phyloP scores from a whole-genome alignment of 169 alveolate genomes.

The Cryptosporidium tyzzeri region DNA sequence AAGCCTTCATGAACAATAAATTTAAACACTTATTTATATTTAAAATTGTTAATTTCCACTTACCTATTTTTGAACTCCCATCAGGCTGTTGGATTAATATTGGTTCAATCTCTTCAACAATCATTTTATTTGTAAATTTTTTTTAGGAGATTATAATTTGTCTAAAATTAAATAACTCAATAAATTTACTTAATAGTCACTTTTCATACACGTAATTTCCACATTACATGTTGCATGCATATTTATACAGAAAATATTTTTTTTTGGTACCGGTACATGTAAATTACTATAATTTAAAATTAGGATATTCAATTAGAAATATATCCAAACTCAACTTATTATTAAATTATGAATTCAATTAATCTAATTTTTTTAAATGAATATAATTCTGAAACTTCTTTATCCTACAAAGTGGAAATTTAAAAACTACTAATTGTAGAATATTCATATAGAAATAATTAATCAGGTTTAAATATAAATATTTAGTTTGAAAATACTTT shows the following conservation, averaged over 20 bases:
- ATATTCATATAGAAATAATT: neutral
- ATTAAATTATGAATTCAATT: neutral
- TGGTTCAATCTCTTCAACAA: slow-evolving; percentile 65
- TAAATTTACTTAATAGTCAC: neutral
- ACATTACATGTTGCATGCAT: slow-evolving; percentile 62
- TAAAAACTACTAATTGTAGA: neutral
- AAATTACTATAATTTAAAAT: neutral
- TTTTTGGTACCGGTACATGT: slow-evolving; percentile 26
- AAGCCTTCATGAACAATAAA: slow-evolving; percentile 5
- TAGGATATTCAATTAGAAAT: neutral
- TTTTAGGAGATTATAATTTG: neutral
- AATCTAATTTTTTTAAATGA: neutral
- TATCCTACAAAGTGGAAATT: neutral
- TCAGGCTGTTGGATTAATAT: slow-evolving; percentile 72
- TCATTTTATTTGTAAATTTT: neutral
- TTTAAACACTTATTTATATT: neutral
- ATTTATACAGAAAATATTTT: neutral
- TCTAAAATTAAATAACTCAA: neutral
- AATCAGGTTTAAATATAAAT: neutral
- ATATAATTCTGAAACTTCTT: neutral
- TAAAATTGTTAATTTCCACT: neutral
- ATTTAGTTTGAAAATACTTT: neutral
- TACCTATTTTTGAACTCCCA: slow-evolving; percentile 71
- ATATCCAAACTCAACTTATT: neutral
- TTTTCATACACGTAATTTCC: slow-evolving; percentile 28